Base-by-base conservation (phyloP, 768 basidiomycete genomes). In the Suillus decipiens region DNA sequence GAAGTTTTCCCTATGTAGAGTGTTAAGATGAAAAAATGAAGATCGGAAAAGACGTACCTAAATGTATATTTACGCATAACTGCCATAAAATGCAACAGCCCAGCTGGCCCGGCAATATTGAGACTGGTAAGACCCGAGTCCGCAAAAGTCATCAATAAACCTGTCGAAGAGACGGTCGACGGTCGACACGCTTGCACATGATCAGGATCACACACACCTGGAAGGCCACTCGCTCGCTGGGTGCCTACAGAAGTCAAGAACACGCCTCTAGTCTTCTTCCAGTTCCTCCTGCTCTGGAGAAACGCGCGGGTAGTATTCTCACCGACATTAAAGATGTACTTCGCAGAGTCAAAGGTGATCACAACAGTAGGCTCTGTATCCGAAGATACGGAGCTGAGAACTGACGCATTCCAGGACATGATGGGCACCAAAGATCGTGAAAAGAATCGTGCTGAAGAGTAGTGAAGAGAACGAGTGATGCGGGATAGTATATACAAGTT, bases 311-410 rank as follows among this genome's bases (percentile, higher is more conserved):
- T 88, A 1, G 89, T 87, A 63, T 89, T 90, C 75, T 97, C 95
- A 9, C 92, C 89, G 22, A 82, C 86, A 75, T 95, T 95, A 82
- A 98, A 94, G 43, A 96, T 81, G 68, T 95, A 98, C 68, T 93
- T 90, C 14, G 84, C 88, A 60, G 82, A 80, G 67, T 92, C 89
- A 72, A 95, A 95, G 1, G 83, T 80, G 67, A 96, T 75, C 63
- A 90, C 76, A 31, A 97, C 76, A 10, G 89, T 84, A 0, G 95
- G 89, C 66, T 93, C 88, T 1, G 95, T 92, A 77, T 98, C 96
- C 58, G 86, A 85, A 5, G 89, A 84, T 19, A 80, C 70, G 0
- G 84, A 75, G 48, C 82, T 84, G 61, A 89, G 76, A 33, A 89
- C 84, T 4, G 84, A 83, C 2, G 86, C 79, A 34, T 81, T 84